Evolutionary conservation across 805 yeast genomes (phyloP).

Genomic region (Starmerella sp.): DNA sequence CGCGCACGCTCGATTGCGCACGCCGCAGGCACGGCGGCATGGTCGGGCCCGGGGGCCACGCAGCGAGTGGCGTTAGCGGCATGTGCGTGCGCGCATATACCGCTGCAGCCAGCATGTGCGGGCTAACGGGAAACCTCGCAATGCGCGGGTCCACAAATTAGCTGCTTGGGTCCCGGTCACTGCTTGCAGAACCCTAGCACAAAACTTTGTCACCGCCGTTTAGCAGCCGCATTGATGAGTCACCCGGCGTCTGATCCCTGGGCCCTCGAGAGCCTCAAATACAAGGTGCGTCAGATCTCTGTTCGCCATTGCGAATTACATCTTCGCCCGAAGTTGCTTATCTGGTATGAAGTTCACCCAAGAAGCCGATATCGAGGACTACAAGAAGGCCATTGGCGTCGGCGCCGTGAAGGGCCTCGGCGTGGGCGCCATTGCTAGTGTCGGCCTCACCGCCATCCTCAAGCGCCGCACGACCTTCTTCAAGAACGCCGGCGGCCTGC

Average conservation of each 20-base stretch:
- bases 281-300: not conserved
- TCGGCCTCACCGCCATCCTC: slow-evolving; percentile 38
- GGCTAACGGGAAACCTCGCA: too few species aligned
- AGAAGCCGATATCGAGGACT: slow-evolving; percentile 56
- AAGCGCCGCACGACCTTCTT: slow-evolving; percentile 32
- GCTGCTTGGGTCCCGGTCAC: not conserved
- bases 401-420: slow-evolving; percentile 55
- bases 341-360: slow-evolving; percentile 51
- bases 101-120: too few species aligned
- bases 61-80: not conserved
- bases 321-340: not conserved
- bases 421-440: slow-evolving; percentile 47
- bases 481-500: slow-evolving; percentile 24
- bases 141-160: not conserved
- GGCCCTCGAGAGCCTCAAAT: not conserved
- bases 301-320: not conserved
- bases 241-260: not conserved
- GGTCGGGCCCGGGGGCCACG: too few species aligned
- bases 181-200: not conserved
- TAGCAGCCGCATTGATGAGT: not conserved
- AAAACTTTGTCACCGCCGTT: not conserved
- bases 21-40: too few species aligned
- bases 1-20: too few species aligned
- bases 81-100: not conserved
- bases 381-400: slow-evolving; percentile 42